Percentiles rank a stretch among this genome's conserved stretches.
phyloP scores from a whole-genome alignment of 306 rosid species.

The Hippophae rhamnoides region DNA sequence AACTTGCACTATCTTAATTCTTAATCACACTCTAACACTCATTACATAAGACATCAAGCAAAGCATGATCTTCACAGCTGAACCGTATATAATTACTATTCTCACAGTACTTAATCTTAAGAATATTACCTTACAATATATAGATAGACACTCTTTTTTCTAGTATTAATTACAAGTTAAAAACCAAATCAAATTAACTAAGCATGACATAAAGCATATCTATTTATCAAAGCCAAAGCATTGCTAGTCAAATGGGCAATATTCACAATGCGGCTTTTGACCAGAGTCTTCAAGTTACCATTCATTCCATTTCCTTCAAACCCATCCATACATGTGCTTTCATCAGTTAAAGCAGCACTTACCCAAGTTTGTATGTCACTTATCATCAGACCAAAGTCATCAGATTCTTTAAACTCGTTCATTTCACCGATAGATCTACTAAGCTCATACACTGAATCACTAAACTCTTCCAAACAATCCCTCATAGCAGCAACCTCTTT shows the following conservation, averaged over 20 bases:
- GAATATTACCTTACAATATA: too few species aligned
- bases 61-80: too few species aligned
- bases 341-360: conserved; percentile 24
- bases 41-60: too few species aligned
- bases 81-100: too few species aligned
- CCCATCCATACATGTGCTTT: conserved; percentile 19
- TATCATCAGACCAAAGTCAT: conserved; percentile 5
- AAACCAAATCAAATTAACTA: neutral
- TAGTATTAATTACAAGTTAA: neutral
- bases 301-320: conserved; percentile 10
- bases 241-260: conserved; percentile 19
- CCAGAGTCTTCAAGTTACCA: conserved; percentile 10
- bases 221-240: conserved; percentile 21
- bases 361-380: conserved; percentile 25
- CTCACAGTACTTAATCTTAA: too few species aligned
- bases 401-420: conserved; percentile 11
- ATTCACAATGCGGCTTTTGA: conserved; percentile 8
- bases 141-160: neutral
- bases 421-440: conserved; percentile 42
- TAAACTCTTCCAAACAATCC: conserved; percentile 61
- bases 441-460: conserved; percentile 48
- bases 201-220: conserved; percentile 14
- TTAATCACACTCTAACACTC: too few species aligned
- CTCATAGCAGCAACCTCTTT: conserved; percentile 45
- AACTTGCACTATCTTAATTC: too few species aligned